Conservation (phyloP, 108 stramenopile species). For the Licmophora abbreviata region DNA sequence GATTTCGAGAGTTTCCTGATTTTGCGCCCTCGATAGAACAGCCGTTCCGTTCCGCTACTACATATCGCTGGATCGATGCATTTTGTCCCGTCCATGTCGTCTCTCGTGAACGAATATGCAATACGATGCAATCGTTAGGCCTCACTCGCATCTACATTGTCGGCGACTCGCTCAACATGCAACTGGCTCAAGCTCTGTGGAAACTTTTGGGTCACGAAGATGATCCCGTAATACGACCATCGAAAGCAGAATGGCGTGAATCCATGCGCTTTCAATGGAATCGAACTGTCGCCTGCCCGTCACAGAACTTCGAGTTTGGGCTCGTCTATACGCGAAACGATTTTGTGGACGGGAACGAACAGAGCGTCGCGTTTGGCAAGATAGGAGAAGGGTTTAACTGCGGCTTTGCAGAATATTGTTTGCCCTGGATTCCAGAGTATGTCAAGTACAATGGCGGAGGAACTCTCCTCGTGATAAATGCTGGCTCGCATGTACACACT, state of each 20-base stretch:
- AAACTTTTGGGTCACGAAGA: conserved; percentile 8
- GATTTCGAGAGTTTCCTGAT: conserved; percentile 1
- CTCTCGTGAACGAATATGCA: background rate
- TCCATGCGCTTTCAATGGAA: conserved; percentile 3
- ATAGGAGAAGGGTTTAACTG: conserved; percentile 3
- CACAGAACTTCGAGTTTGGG: conserved; percentile 1
- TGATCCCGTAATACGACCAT: conserved; percentile 2
- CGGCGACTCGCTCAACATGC: conserved; percentile 9
- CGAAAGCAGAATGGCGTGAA: conserved; percentile 2
- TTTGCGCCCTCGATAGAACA: conserved; percentile 2
- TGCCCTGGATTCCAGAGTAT: conserved; percentile 5
- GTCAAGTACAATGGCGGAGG: background rate
- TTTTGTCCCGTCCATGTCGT: conserved; percentile 7
- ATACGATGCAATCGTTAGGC: background rate
- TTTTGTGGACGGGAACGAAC: background rate
- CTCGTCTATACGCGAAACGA: conserved; percentile 9
- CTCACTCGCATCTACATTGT: conserved; percentile 8
- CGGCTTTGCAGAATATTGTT: conserved; percentile 6
- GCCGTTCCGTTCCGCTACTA: conserved; percentile 5
- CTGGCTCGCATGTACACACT: conserved; percentile 5
- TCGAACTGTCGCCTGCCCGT: conserved; percentile 8
- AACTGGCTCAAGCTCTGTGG: conserved; percentile 7
- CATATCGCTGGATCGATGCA: conserved; percentile 3
- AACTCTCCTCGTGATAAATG: conserved; percentile 3
- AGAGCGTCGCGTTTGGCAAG: background rate